A percentile compares a stretch with the other conserved stretches of the same genome.
phyloP scores from a whole-genome alignment of 306 rosid genomes.

The Sphenostylis stenocarpa region DNA sequence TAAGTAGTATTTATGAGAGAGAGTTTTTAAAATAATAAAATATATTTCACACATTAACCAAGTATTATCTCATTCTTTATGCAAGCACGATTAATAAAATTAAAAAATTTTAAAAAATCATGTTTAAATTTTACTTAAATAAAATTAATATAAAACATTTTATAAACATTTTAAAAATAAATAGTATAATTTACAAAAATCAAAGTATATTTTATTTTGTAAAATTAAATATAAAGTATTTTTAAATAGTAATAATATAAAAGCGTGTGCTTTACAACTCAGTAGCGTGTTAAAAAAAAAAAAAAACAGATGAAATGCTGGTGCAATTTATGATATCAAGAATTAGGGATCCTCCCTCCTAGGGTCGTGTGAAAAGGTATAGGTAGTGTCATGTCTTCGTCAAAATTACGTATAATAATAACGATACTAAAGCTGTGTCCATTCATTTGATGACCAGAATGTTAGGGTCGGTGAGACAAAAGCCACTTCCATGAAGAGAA shows the following conservation, averaged over 20 bases:
- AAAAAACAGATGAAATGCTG: background rate
- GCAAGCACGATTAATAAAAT: too few relatives aligned
- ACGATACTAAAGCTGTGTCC: conserved; percentile 24
- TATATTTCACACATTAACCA: too few relatives aligned
- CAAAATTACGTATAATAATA: conserved; percentile 37
- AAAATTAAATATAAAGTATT: too few relatives aligned
- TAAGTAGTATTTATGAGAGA: too few relatives aligned
- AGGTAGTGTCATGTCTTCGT: conserved; percentile 46
- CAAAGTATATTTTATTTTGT: too few relatives aligned
- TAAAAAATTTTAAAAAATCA: too few relatives aligned
- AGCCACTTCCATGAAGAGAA: conserved; percentile 39
- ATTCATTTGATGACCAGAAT: conserved; percentile 30
- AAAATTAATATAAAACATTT: too few relatives aligned
- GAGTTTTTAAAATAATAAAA: too few relatives aligned
- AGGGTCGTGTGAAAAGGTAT: conserved; percentile 43
- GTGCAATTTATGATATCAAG: conserved; percentile 9
- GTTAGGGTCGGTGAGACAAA: conserved; percentile 53
- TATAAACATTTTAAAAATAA: too few relatives aligned
- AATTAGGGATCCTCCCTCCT: conserved; percentile 27
- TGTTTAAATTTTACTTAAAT: too few relatives aligned
- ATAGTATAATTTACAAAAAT: too few relatives aligned
- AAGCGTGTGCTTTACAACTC: background rate
- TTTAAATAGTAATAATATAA: background rate
- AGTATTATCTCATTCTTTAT: too few relatives aligned
- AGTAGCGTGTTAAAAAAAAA: background rate